Conservation (phyloP, 2,329 filamentous ascomycete genomes). For the Colletotrichum tanaceti region DNA sequence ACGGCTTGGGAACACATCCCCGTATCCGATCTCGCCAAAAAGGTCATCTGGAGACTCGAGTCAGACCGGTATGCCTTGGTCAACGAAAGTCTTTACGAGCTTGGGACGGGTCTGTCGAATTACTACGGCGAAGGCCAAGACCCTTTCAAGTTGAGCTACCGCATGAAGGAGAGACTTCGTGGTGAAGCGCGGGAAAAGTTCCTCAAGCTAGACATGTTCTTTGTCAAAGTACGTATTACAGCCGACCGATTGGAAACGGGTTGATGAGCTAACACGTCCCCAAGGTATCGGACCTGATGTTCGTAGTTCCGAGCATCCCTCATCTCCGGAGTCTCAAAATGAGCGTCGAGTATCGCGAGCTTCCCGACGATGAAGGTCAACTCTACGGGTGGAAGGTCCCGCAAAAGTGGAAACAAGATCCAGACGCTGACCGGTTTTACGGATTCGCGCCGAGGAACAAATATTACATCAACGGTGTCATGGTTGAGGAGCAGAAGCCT, state of each 20-base stretch:
- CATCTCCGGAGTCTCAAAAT: slow-evolving; percentile 69
- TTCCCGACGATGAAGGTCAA: slow-evolving; percentile 63
- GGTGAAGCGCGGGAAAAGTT: slow-evolving; percentile 65
- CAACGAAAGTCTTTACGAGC: slow-evolving; percentile 60
- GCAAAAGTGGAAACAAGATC: slow-evolving; percentile 70
- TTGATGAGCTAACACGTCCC: slow-evolving; percentile 38
- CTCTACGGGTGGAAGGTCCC: slow-evolving; percentile 55
- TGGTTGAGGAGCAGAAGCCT: slow-evolving; percentile 64
- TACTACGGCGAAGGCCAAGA: slow-evolving; percentile 62
- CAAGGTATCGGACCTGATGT: slow-evolving; percentile 72
- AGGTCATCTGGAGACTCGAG: slow-evolving; percentile 69
- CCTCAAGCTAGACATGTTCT: slow-evolving; percentile 71
- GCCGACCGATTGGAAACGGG: too few species aligned
- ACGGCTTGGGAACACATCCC: slow-evolving; percentile 69
- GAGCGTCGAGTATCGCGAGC: slow-evolving; percentile 69
- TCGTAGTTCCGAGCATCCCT: slow-evolving; percentile 65
- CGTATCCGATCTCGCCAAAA: slow-evolving; percentile 66
- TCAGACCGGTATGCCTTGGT: slow-evolving; percentile 67
- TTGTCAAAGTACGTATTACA: slow-evolving; percentile 67
- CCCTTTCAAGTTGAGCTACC: slow-evolving; percentile 57
- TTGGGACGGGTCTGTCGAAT: slow-evolving; percentile 64
- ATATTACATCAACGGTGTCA: slow-evolving; percentile 67
- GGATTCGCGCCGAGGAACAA: slow-evolving; percentile 68
- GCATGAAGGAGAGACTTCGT: slow-evolving; percentile 59
- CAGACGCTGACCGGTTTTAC: slow-evolving; percentile 62